A percentile compares a stretch with the other conserved stretches of the same genome.
Conservation (phyloP, 2,329 filamentous ascomycete species). For the Microcyclospora pomicola region DNA sequence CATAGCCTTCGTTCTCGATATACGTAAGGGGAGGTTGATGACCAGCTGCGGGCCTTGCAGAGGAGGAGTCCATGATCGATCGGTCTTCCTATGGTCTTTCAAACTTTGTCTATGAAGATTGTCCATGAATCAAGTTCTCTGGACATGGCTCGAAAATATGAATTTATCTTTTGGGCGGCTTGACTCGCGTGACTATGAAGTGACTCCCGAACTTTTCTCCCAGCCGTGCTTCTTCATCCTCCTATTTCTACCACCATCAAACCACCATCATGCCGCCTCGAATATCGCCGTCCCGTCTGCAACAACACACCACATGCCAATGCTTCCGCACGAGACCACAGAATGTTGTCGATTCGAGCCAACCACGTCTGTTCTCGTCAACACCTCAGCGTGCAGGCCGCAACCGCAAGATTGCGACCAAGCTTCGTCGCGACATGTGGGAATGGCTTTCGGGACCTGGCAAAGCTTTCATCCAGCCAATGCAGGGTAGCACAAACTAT, state of each 20-base stretch:
- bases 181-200: too few species aligned
- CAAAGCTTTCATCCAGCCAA: conserved; percentile 32
- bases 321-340: conserved; percentile 14
- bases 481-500: conserved; percentile 41
- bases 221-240: too few species aligned
- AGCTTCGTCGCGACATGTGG: conserved; percentile 42
- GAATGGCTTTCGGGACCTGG: conserved; percentile 44
- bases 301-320: conserved; percentile 11
- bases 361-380: conserved; percentile 1
- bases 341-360: background rate
- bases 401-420: conserved; percentile 23
- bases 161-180: too few species aligned
- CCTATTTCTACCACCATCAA: background rate
- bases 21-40: conserved; percentile 18
- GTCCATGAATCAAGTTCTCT: background rate
- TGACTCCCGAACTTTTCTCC: too few species aligned
- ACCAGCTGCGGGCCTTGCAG: conserved; percentile 8
- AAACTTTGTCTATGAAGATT: background rate
- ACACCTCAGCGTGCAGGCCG: conserved; percentile 10
- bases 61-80: conserved; percentile 7
- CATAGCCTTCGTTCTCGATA: conserved; percentile 21
- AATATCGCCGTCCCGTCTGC: conserved; percentile 13
- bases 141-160: too few species aligned
- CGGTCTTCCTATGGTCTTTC: background rate
- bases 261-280: conserved; percentile 15